These are phyloP conservation scores for Uronychia binucleata DNA, from an alignment of 73 alveolate genomes.

Conservation along the genomic window DNA sequence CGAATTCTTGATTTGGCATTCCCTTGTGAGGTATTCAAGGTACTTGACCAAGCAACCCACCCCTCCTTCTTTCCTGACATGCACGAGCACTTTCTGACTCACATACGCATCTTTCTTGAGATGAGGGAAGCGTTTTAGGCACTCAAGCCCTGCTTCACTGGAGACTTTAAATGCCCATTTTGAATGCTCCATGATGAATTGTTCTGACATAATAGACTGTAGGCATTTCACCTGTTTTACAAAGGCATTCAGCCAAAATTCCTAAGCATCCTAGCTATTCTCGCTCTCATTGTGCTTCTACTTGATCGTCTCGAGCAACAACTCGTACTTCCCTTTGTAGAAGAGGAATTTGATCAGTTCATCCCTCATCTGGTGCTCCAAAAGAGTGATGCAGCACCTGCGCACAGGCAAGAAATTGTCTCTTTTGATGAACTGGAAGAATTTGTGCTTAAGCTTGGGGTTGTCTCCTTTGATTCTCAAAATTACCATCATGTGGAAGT, in stretches of 20 bases:
- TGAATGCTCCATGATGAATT: conserved; percentile 13
- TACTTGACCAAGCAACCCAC: conserved; percentile 10
- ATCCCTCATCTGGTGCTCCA: conserved; percentile 33
- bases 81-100: conserved; percentile 16
- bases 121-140: conserved; percentile 20
- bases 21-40: conserved; percentile 48
- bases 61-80: conserved; percentile 41
- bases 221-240: conserved; percentile 33
- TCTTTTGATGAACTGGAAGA: conserved; percentile 29
- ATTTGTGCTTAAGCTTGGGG: conserved; percentile 31
- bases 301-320: conserved; percentile 1
- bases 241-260: conserved; percentile 13
- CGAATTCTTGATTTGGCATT: conserved; percentile 30
- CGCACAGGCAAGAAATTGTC: conserved; percentile 56
- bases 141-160: conserved; percentile 24
- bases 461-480: not conserved
- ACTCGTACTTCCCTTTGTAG: conserved; percentile 35
- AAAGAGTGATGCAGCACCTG: conserved; percentile 35
- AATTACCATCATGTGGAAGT: not conserved
- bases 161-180: conserved; percentile 31
- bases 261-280: conserved; percentile 5
- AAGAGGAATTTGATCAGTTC: conserved; percentile 36
- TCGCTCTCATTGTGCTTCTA: conserved; percentile 16
- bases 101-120: conserved; percentile 19
- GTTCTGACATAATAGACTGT: conserved; percentile 7